Base-by-base conservation (phyloP, 495 filamentous ascomycete species). In the Tuber microsphaerosporum region DNA sequence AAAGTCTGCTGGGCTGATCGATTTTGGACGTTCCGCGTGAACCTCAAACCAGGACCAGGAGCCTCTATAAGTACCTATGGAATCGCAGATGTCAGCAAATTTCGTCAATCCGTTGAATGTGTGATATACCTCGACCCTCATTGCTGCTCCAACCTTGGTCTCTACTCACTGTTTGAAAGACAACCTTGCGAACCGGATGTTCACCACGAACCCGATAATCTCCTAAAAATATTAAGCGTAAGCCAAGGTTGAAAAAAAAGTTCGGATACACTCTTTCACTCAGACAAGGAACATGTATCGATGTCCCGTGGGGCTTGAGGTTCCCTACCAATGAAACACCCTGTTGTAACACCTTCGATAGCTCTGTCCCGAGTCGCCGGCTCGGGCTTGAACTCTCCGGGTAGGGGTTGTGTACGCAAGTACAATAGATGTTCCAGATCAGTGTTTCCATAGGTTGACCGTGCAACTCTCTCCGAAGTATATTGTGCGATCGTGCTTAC, bases 71-170 rank as follows among this genome's bases (percentile, higher is more conserved):
- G 77, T 75, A 9, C 61, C 77, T 79, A 70, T 39, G 46, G n/a
- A 69, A 16, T 20, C 16, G 2, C 6, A 61, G 37, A 6, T 34
- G 9, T 72, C 17, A 72, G 43, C 9, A 26, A 41, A 56, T 73
- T 16, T 51, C 5, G n/a, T 34, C 6, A 34, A 34, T 26, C 2
- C 19, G n/a, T 77, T 20, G 22, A 12, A 31, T 65, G 46, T 31
- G 4, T 61, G n/a, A 16, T 31, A 69, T 46, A 79, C 76, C 76
- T 5, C 0, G n/a, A 7, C 41, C 26, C 0, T 73, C 37, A 0
- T 83, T 78, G 7, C 85, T 83, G 65, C 86, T 86, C 84, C 85
- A 90, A 3, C 91, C 92, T 80, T 94, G 92, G 77, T 94, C 92
- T 70, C 87, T 86, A 70, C 88, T 89, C 4, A 82, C 81, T 71